Percentiles rank a stretch among this genome's conserved stretches.
These are phyloP conservation scores for Aschersonia sp. DNA, from an alignment of 2,329 filamentous ascomycete species.

Conservation along the genomic window DNA sequence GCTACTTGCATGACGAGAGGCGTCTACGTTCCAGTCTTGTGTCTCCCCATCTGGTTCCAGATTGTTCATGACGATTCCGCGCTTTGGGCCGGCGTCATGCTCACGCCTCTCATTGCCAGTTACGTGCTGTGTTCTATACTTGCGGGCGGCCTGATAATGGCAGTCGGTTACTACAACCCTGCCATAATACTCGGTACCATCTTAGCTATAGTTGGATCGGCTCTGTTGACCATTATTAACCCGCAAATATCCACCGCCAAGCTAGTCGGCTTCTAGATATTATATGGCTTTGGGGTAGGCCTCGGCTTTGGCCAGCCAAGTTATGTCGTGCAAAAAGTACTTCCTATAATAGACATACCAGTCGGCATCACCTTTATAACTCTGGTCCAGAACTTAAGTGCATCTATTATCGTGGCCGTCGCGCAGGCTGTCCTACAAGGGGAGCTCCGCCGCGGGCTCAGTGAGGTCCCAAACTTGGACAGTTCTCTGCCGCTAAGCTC, in stretches of 20 bases:
- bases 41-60: neutral
- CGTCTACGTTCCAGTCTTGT: neutral
- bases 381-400: constrained; percentile 44
- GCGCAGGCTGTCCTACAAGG: constrained; percentile 33
- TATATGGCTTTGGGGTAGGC: constrained; percentile 44
- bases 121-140: constrained; percentile 35
- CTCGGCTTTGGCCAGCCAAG: constrained; percentile 41
- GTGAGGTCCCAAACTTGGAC: neutral
- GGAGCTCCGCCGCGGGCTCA: neutral
- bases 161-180: constrained; percentile 45
- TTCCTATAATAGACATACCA: constrained; percentile 36
- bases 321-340: constrained; percentile 40
- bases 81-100: neutral
- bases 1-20: neutral
- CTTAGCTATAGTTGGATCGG: constrained; percentile 35
- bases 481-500: neutral
- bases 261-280: constrained; percentile 46
- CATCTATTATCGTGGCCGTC: constrained; percentile 41
- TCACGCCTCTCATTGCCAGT: constrained; percentile 37
- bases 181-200: constrained; percentile 38
- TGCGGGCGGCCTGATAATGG: constrained; percentile 32
- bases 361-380: constrained; percentile 37
- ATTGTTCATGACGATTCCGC: neutral
- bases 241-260: constrained; percentile 29
- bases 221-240: constrained; percentile 41